phyloP scores from a whole-genome alignment of 345 rosid species.

The Erysimum cheiranthoides region DNA sequence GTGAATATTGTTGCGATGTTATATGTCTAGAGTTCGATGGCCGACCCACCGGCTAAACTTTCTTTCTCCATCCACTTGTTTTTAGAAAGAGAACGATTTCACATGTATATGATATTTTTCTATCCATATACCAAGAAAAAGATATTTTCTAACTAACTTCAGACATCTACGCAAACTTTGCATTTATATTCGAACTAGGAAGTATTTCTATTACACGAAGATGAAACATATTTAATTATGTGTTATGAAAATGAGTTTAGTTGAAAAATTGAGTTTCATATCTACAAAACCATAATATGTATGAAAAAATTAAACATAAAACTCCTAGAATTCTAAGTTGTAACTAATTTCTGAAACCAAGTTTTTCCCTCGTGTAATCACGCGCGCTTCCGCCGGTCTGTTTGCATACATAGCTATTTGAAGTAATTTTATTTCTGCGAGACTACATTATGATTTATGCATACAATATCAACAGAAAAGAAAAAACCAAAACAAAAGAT shows the following conservation, averaged over 20 bases:
- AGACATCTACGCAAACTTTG: not conserved
- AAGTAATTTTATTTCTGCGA: not conserved
- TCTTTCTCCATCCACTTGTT: conserved; percentile 31
- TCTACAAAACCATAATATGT: too few relatives aligned
- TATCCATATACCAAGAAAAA: not conserved
- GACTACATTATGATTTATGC: not conserved
- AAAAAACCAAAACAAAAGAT: not conserved
- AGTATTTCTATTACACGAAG: not conserved
- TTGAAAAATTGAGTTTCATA: too few relatives aligned
- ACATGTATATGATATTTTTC: not conserved
- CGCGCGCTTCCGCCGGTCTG: not conserved
- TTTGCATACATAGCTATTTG: not conserved
- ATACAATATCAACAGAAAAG: not conserved
- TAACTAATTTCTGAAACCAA: not conserved
- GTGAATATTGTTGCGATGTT: conserved; percentile 19
- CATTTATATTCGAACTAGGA: conserved; percentile 16
- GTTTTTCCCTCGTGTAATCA: not conserved
- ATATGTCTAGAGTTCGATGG: conserved; percentile 40
- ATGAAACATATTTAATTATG: not conserved
- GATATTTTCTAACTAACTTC: not conserved
- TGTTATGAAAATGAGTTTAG: too few relatives aligned
- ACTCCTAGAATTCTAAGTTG: too few relatives aligned
- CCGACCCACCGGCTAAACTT: conserved; percentile 36
- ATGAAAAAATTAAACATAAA: too few relatives aligned
- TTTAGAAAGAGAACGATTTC: conserved; percentile 17